Percentiles rank a stretch among this genome's conserved stretches.
Conservation (phyloP, 495 filamentous ascomycete genomes). For the Aspergillus coremiiformis region DNA sequence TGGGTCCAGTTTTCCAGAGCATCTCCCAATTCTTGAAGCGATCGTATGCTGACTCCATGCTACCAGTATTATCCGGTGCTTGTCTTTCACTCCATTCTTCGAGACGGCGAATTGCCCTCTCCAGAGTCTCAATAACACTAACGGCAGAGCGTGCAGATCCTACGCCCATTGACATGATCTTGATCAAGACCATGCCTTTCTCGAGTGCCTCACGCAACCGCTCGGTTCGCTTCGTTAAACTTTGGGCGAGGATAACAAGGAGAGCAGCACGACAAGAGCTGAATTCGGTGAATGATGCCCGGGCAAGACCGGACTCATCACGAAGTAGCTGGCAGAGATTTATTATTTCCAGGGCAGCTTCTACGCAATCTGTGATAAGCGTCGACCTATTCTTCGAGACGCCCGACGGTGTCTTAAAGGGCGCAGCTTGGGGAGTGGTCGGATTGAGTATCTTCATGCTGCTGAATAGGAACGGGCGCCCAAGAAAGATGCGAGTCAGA, state of each 20-base stretch:
- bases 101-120: conserved; percentile 40
- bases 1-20: conserved; percentile 44
- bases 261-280: conserved; percentile 46
- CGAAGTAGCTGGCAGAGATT: conserved; percentile 41
- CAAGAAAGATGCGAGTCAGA: conserved; percentile 41
- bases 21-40: conserved; percentile 48
- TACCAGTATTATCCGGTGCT: conserved; percentile 23
- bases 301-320: conserved; percentile 42
- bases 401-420: conserved; percentile 28
- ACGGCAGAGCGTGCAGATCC: conserved; percentile 45
- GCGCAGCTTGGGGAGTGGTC: conserved; percentile 13
- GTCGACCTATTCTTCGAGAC: conserved; percentile 35
- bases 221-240: conserved; percentile 42
- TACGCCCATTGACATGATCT: conserved; percentile 46
- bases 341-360: conserved; percentile 44
- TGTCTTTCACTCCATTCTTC: conserved; percentile 37
- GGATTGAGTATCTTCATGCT: conserved; percentile 30
- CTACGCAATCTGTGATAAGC: conserved; percentile 42
- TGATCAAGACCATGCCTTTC: conserved; percentile 43
- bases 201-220: conserved; percentile 38
- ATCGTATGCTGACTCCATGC: conserved; percentile 40
- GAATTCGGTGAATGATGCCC: conserved; percentile 46
- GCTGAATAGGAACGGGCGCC: conserved; percentile 44
- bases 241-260: conserved; percentile 42
- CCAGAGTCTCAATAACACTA: conserved; percentile 46